Percentiles rank a stretch among this genome's conserved stretches.
Evolutionary conservation across 768 basidiomycete genomes (phyloP).

Genomic region (Tylopilus intermedius): DNA sequence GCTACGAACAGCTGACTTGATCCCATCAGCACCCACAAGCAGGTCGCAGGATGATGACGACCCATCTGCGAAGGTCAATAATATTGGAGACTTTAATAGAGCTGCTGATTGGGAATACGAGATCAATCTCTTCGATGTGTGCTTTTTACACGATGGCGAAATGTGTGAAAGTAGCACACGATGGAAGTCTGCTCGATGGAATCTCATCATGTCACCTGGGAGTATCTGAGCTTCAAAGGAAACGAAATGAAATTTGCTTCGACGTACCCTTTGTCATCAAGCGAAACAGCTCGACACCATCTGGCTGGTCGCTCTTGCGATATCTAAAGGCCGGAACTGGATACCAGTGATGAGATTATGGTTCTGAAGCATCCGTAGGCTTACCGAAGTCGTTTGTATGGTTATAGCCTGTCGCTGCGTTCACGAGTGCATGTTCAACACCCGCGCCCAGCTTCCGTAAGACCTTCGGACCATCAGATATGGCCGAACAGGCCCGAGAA

Average conservation of each 20-base stretch:
- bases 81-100: conserved; percentile 29
- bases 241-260: not conserved
- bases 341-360: too few species aligned
- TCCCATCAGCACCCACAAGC: too few species aligned
- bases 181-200: conserved; percentile 71
- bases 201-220: conserved; percentile 45
- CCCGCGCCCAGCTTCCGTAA: conserved; percentile 18
- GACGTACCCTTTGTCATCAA: too few species aligned
- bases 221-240: conserved; percentile 1
- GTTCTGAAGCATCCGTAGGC: not conserved
- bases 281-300: too few species aligned
- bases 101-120: conserved; percentile 49
- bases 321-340: too few species aligned
- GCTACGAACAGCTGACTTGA: too few species aligned
- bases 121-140: conserved; percentile 55
- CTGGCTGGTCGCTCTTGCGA: too few species aligned
- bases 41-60: conserved; percentile 3
- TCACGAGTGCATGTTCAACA: conserved; percentile 16
- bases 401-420: conserved; percentile 17
- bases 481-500: not conserved
- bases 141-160: conserved; percentile 40
- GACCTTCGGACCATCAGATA: conserved; percentile 13
- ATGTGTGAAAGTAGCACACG: conserved; percentile 48
- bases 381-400: conserved; percentile 22
- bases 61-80: conserved; percentile 57